Evolutionary conservation across 2,329 filamentous ascomycete species (phyloP), one percentile per base, ranked within the genome.

Genomic region (Chaetomiaceae sp.): DNA sequence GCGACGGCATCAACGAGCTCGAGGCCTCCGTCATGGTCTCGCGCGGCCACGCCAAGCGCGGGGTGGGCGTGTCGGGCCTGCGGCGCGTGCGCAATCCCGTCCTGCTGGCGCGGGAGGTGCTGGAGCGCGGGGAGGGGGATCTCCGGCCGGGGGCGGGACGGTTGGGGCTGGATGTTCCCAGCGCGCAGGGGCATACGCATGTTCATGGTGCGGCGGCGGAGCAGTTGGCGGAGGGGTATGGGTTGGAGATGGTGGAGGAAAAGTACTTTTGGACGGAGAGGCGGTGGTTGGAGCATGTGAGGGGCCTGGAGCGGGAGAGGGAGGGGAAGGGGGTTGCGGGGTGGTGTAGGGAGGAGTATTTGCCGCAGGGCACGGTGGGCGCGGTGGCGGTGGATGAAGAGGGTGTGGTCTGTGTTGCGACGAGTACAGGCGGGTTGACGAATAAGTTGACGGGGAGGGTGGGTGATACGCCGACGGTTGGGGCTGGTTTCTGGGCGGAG

Each of bases 401-500:
- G 36, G 90, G 90, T 0, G 81, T 86, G 3, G 69, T 95, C 3
- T 90, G 87, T 60, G 75, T 67, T n/a, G 82, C 81, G 1, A 85
- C 81, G 2, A 83, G 78, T 63, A 85, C 81, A 0, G 90, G 90
- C 5, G 90, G 90, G 0, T 67, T 95, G 68, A 96, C 90, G 20
- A 96, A 96, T 67, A 96, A 96, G 73, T 71, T 92, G 50, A 87
- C 88, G 0, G 90, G 90, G 0, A 76, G 90, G 18, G 85, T 95
- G 58, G 90, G 90, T 0, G 90, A 96, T 66, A 96, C 90, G 10
- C 90, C 90, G 0, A 86, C 86, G 0, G 73, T 90, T 0, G 90
- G 90, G 0, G 87, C 90, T 1, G 90, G 90, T 0, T 96, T 90
- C 68, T 96, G 90, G 89, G 89, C 90, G 0, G 90, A 95, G 66